phyloP scores from a whole-genome alignment of 2,329 filamentous ascomycete species.

The Beauveria sp. region DNA sequence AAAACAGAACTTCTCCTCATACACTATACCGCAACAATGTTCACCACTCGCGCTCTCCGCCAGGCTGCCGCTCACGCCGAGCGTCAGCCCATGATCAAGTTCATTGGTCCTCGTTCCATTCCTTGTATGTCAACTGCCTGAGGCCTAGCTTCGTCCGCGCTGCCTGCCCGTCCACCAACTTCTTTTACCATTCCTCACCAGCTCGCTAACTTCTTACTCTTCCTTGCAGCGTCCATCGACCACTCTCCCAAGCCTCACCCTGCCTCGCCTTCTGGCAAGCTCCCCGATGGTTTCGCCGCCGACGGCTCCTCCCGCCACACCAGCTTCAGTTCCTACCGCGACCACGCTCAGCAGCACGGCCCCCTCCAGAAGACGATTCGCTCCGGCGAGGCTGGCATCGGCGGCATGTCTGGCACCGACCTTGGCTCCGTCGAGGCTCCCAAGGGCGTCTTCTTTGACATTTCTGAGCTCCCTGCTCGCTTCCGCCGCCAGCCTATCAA shows the following conservation, averaged over 20 bases:
- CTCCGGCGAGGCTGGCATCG: slow-evolving; percentile 35
- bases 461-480: slow-evolving; percentile 74
- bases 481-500: slow-evolving; percentile 72
- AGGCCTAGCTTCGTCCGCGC: no score
- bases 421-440: slow-evolving; percentile 66
- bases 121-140: slow-evolving; percentile 38
- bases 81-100: slow-evolving; percentile 54
- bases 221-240: slow-evolving; percentile 57
- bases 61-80: slow-evolving; percentile 52
- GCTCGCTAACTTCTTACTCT: slow-evolving; percentile 16
- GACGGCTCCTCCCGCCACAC: slow-evolving; percentile 38
- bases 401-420: slow-evolving; percentile 57
- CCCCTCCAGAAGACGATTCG: slow-evolving; percentile 56
- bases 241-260: slow-evolving; percentile 68
- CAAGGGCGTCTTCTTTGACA: slow-evolving; percentile 76
- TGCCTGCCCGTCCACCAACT: neutral
- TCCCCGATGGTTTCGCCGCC: slow-evolving; percentile 46
- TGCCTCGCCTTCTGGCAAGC: slow-evolving; percentile 56
- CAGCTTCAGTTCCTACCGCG: slow-evolving; percentile 69
- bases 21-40: slow-evolving; percentile 33
- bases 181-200: neutral
- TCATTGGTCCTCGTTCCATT: slow-evolving; percentile 52
- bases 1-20: neutral
- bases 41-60: slow-evolving; percentile 47
- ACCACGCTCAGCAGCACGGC: slow-evolving; percentile 71